These are phyloP conservation scores for Exophiala viscosa DNA, from an alignment of 2,329 filamentous ascomycete species.

Conservation along the genomic window DNA sequence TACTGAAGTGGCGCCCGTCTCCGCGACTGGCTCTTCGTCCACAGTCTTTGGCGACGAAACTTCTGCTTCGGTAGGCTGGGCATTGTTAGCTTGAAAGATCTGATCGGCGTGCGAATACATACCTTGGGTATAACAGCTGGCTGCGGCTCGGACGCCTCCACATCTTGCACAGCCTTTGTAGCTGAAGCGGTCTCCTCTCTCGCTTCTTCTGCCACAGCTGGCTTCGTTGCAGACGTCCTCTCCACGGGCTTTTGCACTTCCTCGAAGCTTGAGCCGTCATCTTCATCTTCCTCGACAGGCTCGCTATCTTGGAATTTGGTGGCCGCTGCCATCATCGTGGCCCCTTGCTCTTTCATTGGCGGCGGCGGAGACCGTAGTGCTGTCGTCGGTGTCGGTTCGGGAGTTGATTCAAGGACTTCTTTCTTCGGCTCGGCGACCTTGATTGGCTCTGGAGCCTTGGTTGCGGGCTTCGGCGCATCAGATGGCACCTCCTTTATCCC, in stretches of 20 bases:
- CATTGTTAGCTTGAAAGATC: constrained; percentile 1
- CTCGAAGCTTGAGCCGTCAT: constrained; percentile 78
- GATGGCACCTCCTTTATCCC: constrained; percentile 72
- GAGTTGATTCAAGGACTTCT: constrained; percentile 34
- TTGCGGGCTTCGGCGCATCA: constrained; percentile 49
- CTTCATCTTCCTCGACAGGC: constrained; percentile 58
- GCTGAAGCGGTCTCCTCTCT: constrained; percentile 15
- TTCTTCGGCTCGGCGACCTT: constrained; percentile 48
- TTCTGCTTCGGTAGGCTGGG: constrained; percentile 12
- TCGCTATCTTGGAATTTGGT: constrained; percentile 77
- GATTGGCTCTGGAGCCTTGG: constrained; percentile 42
- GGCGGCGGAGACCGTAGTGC: constrained; percentile 56
- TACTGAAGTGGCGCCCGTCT: not conserved
- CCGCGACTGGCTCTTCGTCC: constrained; percentile 7
- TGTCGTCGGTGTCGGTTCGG: constrained; percentile 35
- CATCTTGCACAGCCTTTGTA: constrained; percentile 18
- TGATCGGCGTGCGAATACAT: not conserved
- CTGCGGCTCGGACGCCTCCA: constrained; percentile 9
- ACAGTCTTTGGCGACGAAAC: not conserved
- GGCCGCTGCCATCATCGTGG: constrained; percentile 79
- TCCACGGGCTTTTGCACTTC: constrained; percentile 74
- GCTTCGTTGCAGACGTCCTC: constrained; percentile 21
- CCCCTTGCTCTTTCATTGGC: constrained; percentile 78
- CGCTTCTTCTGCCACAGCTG: constrained; percentile 13
- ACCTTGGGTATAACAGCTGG: constrained; percentile 11